Conservation (phyloP, 116 monocot genomes). For the Thalassia testudinum region DNA sequence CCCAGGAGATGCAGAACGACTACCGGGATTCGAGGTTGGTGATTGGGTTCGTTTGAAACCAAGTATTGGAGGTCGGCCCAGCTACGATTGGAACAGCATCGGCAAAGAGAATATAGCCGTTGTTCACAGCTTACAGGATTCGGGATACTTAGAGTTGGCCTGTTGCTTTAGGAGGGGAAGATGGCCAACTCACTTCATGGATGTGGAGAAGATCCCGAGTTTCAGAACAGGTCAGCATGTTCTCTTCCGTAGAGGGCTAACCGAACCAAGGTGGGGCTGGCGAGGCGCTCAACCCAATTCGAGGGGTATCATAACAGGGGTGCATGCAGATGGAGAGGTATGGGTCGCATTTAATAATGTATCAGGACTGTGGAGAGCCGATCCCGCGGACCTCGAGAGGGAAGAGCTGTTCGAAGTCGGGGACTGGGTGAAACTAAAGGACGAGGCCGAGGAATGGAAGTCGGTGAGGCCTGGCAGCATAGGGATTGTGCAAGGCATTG, state of each 20-base stretch:
- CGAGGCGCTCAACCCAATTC: constrained; percentile 72
- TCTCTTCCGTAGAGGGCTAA: constrained; percentile 47
- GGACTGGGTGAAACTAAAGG: constrained; percentile 73
- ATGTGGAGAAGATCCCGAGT: constrained; percentile 72
- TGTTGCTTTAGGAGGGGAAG: constrained; percentile 91
- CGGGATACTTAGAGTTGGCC: constrained; percentile 79
- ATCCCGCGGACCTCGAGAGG: constrained; percentile 89
- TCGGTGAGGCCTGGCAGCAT: constrained; percentile 71
- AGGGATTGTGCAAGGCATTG: constrained; percentile 77
- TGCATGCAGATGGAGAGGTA: constrained; percentile 86
- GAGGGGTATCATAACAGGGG: constrained; percentile 57
- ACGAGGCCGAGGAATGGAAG: constrained; percentile 33
- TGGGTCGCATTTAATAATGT: constrained; percentile 68
- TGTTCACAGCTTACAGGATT: constrained; percentile 88
- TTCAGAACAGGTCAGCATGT: constrained; percentile 67
- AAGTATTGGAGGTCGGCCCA: constrained; percentile 55
- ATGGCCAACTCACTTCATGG: constrained; percentile 81
- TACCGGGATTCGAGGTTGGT: constrained; percentile 90
- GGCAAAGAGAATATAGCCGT: constrained; percentile 90
- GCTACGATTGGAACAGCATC: constrained; percentile 81
- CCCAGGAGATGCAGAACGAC: constrained; percentile 87
- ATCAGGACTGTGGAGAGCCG: constrained; percentile 68
- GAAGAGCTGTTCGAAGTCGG: constrained; percentile 77
- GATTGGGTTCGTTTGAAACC: constrained; percentile 88
- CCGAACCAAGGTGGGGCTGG: constrained; percentile 98